Evolutionary conservation across 805 yeast species (phyloP), one percentile per base, ranked within the genome.

Genomic region (Spathaspora gorwiae): DNA sequence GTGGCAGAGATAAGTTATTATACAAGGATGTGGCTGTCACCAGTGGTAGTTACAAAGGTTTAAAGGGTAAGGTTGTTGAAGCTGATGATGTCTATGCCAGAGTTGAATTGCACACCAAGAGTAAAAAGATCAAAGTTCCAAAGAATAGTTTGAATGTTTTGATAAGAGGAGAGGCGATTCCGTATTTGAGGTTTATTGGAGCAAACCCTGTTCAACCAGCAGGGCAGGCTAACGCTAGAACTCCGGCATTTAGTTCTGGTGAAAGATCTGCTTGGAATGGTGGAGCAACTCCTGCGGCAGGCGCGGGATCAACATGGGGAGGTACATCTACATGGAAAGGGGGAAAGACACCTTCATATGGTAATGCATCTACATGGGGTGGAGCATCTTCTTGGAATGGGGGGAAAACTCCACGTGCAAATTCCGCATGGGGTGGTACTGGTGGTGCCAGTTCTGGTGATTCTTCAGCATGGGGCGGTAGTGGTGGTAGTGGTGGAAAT

Each of bases 21-120:
- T 86, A 88, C 54, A 89, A 88, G 59, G 84, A 85, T 47, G 97
- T 94, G 19, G 80, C 89, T 52, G 86, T 94, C 40, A 80, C 87
- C 34, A 83, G 86, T 58, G 89, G 97, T n/a, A 94, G 95, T 29
- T 89, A 92, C 64, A 94, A 94, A 68, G 98, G 99, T 39, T 81
- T 89, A 54, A 83, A 84, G 70, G 99, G 99, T 62, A 86, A 88
- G 52, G 88, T 94, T 37, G 85, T 87, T 54, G 98, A 94, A 61
- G 89, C 96, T 8, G 94, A 89, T 56, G 99, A 95, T 50, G 85
- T 85, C 11, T 79, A 78, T 54, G 98, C 97, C 1, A 79, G 97
- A 48, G 87, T 94, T 37, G 99, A 94, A 68, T 76, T 94, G 52
- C 98, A 94, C 64, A 87, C 97, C 26, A 90, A 90, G 54, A 83